Evolutionary conservation across 139 green algal species (phyloP).

Genomic region (Raphidocelis subcapitata): DNA sequence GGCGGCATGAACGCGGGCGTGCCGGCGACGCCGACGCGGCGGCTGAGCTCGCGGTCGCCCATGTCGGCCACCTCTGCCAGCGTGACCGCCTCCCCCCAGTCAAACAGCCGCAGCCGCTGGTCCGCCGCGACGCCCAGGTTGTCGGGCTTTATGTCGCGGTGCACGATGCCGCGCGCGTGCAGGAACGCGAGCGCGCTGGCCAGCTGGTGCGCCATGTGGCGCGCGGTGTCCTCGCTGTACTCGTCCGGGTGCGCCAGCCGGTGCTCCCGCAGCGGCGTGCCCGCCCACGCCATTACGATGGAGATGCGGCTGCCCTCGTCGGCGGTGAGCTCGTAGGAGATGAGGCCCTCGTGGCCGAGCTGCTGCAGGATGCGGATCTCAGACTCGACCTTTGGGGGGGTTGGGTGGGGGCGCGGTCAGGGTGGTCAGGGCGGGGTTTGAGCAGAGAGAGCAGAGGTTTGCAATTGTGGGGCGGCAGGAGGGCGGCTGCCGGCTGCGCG

Average conservation of each 20-base stretch:
- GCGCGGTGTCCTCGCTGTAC: conserved; percentile 19
- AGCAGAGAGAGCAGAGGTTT: too few species aligned
- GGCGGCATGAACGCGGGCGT: conserved; percentile 30
- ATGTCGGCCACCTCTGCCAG: neutral
- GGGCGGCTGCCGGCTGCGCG: neutral
- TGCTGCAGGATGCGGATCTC: conserved; percentile 22
- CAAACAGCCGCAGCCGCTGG: conserved; percentile 26
- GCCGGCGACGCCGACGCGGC: conserved; percentile 20
- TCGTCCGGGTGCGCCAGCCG: conserved; percentile 12
- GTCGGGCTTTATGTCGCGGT: conserved; percentile 50
- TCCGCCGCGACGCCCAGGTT: conserved; percentile 37
- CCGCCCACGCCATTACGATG: conserved; percentile 29
- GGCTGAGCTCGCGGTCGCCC: conserved; percentile 12
- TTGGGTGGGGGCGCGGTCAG: too few species aligned
- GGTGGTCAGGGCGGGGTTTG: too few species aligned
- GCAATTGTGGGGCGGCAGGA: neutral
- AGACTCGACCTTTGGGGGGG: conserved; percentile 20
- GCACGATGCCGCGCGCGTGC: conserved; percentile 40
- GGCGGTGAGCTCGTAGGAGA: conserved; percentile 9
- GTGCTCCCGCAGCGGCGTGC: conserved; percentile 19
- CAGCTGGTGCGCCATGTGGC: conserved; percentile 30
- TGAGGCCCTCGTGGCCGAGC: conserved; percentile 21
- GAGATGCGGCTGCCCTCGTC: conserved; percentile 23
- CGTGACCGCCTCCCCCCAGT: conserved; percentile 26
- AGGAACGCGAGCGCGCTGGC: conserved; percentile 19